Evolutionary conservation across 768 basidiomycete genomes (phyloP), one percentile per base, ranked within the genome.

Genomic region (Sporobolomyces pararoseus): DNA sequence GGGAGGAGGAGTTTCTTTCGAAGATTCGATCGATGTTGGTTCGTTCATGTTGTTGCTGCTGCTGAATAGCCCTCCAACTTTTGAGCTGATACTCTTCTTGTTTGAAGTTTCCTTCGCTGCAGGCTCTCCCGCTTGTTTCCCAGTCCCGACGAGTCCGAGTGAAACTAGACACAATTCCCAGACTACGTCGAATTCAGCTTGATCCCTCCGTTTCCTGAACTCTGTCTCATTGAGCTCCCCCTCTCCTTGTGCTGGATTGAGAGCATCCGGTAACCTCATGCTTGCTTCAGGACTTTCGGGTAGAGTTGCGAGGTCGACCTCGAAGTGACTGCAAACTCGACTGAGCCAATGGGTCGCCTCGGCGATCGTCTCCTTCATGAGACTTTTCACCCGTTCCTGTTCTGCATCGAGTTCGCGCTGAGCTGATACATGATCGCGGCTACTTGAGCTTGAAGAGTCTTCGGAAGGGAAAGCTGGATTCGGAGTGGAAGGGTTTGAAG

Each of bases 121-220:
- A 14, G 39, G 34, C 46, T 65, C 53, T 42, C 16, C 63, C 4
- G 14, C 63, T 29, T 65, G 68, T 31, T 42, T 31, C 25, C 35
- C 66, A 1, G 51, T 44, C 3, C 60, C 61, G n/a, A 66, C 65
- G 37, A 73, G 72, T 0, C 72, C 72, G 46, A 74, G 59, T 16
- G 55, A 60, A 46, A 74, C 63, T 39, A 74, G 58, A 17, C 66
- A 53, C 5, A 74, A 59, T 27, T 74, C 72, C 57, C 52, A 67
- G 7, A 60, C 58, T 27, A 65, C 23, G 23, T 74, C 68, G 32
- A 64, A 74, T 32, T 60, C 59, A 14, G 17, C 14, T 32, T 62
- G 19, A 6, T 63, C 46, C 39, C 58, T 55, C 44, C 21, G 39
- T 34, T 19, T 64, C 37, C 34, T 34, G 32, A 14, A 14, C 21